Percentiles rank a stretch among this genome's conserved stretches.
These are phyloP conservation scores for Rhizopogon sp. DNA, from an alignment of 768 basidiomycete species.

Conservation along the genomic window DNA sequence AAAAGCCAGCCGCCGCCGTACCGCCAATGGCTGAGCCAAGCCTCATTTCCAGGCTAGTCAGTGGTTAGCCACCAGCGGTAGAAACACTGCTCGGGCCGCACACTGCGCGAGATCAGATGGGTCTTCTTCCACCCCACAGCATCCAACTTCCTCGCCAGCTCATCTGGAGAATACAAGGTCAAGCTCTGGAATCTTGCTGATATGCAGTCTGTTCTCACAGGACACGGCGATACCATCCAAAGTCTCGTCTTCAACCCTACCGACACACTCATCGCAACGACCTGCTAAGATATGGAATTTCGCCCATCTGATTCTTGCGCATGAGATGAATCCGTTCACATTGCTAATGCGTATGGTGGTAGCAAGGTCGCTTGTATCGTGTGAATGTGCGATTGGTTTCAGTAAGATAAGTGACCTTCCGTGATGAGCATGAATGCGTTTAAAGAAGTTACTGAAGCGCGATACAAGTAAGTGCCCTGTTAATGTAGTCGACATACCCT, in stretches of 20 bases:
- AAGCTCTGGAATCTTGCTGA: slow-evolving; percentile 89
- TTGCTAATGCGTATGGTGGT: slow-evolving; percentile 84
- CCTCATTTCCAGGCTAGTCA: too few relatives aligned
- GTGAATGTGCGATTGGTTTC: slow-evolving; percentile 95
- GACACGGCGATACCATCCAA: slow-evolving; percentile 85
- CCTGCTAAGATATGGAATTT: slow-evolving; percentile 88
- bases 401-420: slow-evolving; percentile 82
- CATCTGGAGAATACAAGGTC: slow-evolving; percentile 79
- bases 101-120: slow-evolving; percentile 87
- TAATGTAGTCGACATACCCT: too few relatives aligned
- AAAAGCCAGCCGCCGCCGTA: too few relatives aligned
- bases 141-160: slow-evolving; percentile 74
- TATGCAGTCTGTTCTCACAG: slow-evolving; percentile 53
- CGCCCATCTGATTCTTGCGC: slow-evolving; percentile 87
- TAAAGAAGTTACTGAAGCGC: too few relatives aligned
- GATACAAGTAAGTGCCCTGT: too few relatives aligned
- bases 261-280: slow-evolving; percentile 81
- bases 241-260: slow-evolving; percentile 75
- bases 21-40: too few relatives aligned
- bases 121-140: slow-evolving; percentile 94
- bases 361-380: slow-evolving; percentile 89
- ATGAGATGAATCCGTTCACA: slow-evolving; percentile 75
- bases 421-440: too few relatives aligned
- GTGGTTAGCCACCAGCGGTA: too few relatives aligned
- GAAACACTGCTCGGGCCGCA: slow-evolving; percentile 34